A percentile compares a stretch with the other conserved stretches of the same genome.
Evolutionary conservation across 495 filamentous ascomycete genomes (phyloP).

Genomic region (Umbilicaria muhlenbergii): DNA sequence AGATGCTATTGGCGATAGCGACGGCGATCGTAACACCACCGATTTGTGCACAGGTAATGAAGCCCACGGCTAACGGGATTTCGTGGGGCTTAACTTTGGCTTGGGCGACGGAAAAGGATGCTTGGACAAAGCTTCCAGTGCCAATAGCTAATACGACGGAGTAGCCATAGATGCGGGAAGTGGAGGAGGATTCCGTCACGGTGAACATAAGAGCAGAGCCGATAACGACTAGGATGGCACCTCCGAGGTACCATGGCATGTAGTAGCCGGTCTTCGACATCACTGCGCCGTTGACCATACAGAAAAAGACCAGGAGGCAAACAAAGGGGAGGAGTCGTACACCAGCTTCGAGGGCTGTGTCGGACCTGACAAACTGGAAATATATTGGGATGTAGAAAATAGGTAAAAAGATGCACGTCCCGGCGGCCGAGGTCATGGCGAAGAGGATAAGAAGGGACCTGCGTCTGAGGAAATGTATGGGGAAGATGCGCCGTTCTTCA

Average conservation of each 20-base stretch:
- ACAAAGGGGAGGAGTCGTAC: constrained; percentile 46
- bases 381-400: constrained; percentile 41
- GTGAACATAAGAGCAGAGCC: constrained; percentile 36
- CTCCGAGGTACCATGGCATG: constrained; percentile 40
- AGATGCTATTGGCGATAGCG: constrained; percentile 40
- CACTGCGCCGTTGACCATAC: constrained; percentile 32
- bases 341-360: constrained; percentile 31
- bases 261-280: constrained; percentile 37
- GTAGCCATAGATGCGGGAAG: constrained; percentile 32
- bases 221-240: constrained; percentile 30
- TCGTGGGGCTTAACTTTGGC: constrained; percentile 24
- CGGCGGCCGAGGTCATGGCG: constrained; percentile 17
- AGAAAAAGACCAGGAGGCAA: constrained; percentile 28
- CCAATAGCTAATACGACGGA: constrained; percentile 37
- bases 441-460: constrained; percentile 31
- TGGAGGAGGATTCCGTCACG: constrained; percentile 19
- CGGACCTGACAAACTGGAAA: constrained; percentile 41
- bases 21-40: constrained; percentile 35
- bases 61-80: constrained; percentile 28
- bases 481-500: constrained; percentile 31
- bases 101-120: constrained; percentile 38
- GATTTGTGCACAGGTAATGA: constrained; percentile 40
- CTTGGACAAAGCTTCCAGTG: constrained; percentile 32
- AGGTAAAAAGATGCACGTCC: constrained; percentile 17
- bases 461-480: constrained; percentile 30